Evolutionary conservation across 345 rosid genomes (phyloP), one percentile per base, ranked within the genome.

Genomic region (Geranium rotundifolium): DNA sequence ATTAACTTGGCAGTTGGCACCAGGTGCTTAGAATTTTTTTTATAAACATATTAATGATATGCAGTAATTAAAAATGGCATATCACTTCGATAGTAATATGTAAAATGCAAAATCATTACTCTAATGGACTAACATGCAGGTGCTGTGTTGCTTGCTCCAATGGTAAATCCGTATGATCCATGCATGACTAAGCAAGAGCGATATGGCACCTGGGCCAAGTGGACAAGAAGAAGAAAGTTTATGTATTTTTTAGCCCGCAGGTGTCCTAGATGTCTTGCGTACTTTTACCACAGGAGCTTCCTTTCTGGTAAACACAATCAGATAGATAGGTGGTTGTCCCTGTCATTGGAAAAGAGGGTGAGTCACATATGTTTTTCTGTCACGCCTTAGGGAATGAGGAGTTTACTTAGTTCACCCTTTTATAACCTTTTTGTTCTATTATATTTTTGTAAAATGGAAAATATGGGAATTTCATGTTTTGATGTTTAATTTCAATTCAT

Each of bases 161-260:
- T 83, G 79, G 88, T 83, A 49, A 85, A 81, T 76, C 88, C 91
- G 7, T 85, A 80, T 63, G 86, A 85, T 76, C 69, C 81, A 39
- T 18, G 78, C 55, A 83, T 85, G 88, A 81, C 69, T 52, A 83
- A 67, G 74, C 67, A 37, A 18, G 91, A 85, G 76, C 73, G 75
- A 74, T 61, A 59, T 59, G 65, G 79, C 63, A 78, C 65, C 54
- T 85, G 91, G 91, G 79, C 73, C 63, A 73, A 74, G 58, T 83
- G 88, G 91, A 73, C 82, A 1, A 66, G 58, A 20, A 77, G 56
- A 71, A 83, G 85, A 74, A 85, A 78, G 76, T 75, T 83, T 54
- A 77, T 81, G 84, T 79, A 74, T 69, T 76, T 81, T 69, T 72
- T 85, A 59, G 88, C 91, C 67, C 78, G 85, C 30, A 77, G 85